Evolutionary conservation across 1,284 basidiomycete species (phyloP).

Genomic region (Malassezia furfur): DNA sequence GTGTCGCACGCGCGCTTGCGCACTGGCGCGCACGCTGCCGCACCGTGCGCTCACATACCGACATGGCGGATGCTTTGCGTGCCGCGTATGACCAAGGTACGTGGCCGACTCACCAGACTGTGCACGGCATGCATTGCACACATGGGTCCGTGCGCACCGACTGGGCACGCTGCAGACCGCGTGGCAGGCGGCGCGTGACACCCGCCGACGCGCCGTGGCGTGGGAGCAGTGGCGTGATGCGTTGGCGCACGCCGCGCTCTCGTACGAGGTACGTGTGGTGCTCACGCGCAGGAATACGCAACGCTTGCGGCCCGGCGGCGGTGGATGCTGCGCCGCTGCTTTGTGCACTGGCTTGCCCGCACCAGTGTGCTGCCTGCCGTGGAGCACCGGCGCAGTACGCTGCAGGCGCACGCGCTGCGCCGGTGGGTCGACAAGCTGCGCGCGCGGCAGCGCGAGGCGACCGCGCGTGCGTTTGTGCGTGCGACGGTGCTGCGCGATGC

Average conservation of each 20-base stretch:
- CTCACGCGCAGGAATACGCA: not conserved
- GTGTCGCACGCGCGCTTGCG: not conserved
- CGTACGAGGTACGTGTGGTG: constrained; percentile 1
- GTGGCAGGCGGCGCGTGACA: too few species aligned
- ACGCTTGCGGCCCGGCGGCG: constrained; percentile 5
- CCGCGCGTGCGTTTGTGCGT: not conserved
- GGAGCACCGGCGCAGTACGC: not conserved
- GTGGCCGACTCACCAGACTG: not conserved
- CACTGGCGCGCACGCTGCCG: not conserved
- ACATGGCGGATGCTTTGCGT: too few species aligned
- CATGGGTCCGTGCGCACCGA: too few species aligned
- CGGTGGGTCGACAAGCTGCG: constrained; percentile 1
- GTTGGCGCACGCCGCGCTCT: not conserved
- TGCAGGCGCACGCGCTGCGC: not conserved
- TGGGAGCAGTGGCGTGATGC: constrained; percentile 12
- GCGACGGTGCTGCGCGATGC: constrained; percentile 1
- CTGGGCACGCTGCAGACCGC: too few species aligned
- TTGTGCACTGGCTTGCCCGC: constrained; percentile 1
- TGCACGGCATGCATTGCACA: not conserved
- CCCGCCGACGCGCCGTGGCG: not conserved
- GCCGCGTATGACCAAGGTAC: too few species aligned
- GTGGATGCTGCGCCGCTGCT: constrained; percentile 7
- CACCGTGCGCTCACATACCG: not conserved
- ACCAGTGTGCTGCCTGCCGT: constrained; percentile 3
- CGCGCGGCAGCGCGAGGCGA: not conserved